Evolutionary conservation across 2,329 filamentous ascomycete species (phyloP).

Genomic region (Colletotrichum euphorbiae): DNA sequence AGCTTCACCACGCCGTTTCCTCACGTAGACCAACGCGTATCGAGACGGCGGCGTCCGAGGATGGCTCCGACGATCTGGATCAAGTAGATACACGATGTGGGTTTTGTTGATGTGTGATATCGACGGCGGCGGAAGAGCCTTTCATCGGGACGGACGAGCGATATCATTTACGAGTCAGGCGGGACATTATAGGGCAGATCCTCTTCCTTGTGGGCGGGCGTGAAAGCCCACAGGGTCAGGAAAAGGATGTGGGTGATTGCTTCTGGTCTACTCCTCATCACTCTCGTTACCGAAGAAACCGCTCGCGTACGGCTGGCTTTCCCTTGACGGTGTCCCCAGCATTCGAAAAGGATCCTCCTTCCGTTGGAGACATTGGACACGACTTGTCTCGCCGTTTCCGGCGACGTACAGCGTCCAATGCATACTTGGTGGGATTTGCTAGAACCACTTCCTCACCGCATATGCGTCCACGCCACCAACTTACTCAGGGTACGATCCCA

Average conservation of each 20-base stretch:
- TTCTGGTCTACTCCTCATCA: background rate
- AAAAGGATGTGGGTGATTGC: conserved; percentile 15
- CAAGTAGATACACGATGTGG: conserved; percentile 10
- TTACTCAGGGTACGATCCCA: background rate
- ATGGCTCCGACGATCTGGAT: conserved; percentile 13
- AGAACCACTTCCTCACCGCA: background rate
- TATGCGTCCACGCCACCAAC: conserved; percentile 4
- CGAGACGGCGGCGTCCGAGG: background rate
- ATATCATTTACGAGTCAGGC: conserved; percentile 27
- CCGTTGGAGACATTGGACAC: background rate
- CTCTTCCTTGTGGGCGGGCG: conserved; percentile 18
- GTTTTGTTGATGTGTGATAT: conserved; percentile 1
- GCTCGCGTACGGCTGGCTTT: conserved; percentile 1
- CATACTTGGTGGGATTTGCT: background rate
- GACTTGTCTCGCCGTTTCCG: background rate
- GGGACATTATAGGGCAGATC: conserved; percentile 6
- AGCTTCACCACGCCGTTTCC: background rate
- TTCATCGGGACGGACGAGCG: background rate
- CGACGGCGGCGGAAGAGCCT: background rate
- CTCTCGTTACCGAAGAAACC: background rate
- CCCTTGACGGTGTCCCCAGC: background rate
- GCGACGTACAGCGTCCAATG: background rate
- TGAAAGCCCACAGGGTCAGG: conserved; percentile 13
- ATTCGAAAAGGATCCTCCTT: background rate
- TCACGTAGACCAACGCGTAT: background rate